Percentiles rank a stretch among this genome's conserved stretches.
Conservation (phyloP, 2,329 filamentous ascomycete genomes). For the Byssochlamys sp. region DNA sequence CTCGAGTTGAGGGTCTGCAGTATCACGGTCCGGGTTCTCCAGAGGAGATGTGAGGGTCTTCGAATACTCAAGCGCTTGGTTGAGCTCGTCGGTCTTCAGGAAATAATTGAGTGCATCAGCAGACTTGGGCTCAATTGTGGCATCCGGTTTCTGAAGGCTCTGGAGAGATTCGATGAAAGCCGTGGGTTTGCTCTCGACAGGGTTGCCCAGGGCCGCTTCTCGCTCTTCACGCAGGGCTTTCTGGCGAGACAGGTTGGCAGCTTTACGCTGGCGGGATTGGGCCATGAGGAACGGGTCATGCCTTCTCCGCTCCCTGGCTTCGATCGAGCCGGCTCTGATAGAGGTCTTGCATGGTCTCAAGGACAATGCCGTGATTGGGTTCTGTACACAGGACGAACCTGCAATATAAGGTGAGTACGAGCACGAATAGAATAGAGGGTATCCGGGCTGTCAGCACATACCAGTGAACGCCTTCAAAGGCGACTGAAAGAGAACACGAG, state of each 20-base stretch:
- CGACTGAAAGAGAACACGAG: conserved; percentile 53
- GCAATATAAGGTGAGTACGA: conserved; percentile 1
- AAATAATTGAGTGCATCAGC: conserved; percentile 61
- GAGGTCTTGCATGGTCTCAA: conserved; percentile 43
- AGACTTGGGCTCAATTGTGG: conserved; percentile 1
- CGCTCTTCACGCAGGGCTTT: conserved; percentile 58
- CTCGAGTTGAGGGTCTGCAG: conserved; percentile 29
- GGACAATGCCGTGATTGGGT: conserved; percentile 43
- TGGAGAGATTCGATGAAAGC: conserved; percentile 77
- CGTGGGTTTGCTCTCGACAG: conserved; percentile 67
- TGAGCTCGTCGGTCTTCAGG: conserved; percentile 58
- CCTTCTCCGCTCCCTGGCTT: conserved; percentile 55
- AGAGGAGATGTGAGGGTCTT: conserved; percentile 48
- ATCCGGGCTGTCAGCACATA: conserved; percentile 32
- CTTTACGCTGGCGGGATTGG: conserved; percentile 73
- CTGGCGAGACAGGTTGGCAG: conserved; percentile 69
- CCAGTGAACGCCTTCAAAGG: conserved; percentile 52
- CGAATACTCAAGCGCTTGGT: conserved; percentile 57
- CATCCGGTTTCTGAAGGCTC: conserved; percentile 34
- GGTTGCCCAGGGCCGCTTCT: conserved; percentile 59
- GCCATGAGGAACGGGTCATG: conserved; percentile 75
- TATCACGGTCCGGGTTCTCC: conserved; percentile 18
- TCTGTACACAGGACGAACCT: conserved; percentile 23
- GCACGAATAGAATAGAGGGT: neutral
- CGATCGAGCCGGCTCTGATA: conserved; percentile 55